Percentiles rank a stretch among this genome's conserved stretches.
phyloP scores from a whole-genome alignment of 1,284 basidiomycete species.

The Phylloboletellus chloephorus region DNA sequence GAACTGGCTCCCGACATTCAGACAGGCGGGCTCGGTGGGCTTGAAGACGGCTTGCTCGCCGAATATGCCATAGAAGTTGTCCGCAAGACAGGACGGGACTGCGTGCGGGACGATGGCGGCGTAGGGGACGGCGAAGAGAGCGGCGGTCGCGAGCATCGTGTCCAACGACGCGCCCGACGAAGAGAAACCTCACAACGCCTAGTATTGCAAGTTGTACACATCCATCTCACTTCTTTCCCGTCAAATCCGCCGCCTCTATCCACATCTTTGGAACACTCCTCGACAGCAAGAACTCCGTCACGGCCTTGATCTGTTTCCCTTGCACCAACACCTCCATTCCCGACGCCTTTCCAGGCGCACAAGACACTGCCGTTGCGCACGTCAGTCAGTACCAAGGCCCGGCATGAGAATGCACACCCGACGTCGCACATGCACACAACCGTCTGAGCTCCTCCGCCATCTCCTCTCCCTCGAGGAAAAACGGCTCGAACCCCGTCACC shows the following conservation, averaged over 20 bases:
- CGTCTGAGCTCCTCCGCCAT: conserved; percentile 77
- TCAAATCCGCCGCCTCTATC: conserved; percentile 48
- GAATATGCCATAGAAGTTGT: conserved; percentile 51
- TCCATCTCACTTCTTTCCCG: conserved; percentile 21
- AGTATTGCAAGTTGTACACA: too few relatives aligned
- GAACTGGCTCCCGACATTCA: conserved; percentile 10
- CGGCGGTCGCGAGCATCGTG: conserved; percentile 14
- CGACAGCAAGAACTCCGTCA: conserved; percentile 58
- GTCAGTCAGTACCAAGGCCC: neutral
- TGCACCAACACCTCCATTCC: conserved; percentile 74
- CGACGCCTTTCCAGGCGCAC: conserved; percentile 47
- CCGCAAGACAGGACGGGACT: conserved; percentile 42
- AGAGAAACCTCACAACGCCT: too few relatives aligned
- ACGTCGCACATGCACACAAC: conserved; percentile 72
- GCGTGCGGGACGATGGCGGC: conserved; percentile 16
- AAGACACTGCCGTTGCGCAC: conserved; percentile 42
- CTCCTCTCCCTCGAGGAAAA: conserved; percentile 60
- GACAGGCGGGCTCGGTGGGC: conserved; percentile 37
- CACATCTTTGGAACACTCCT: conserved; percentile 73
- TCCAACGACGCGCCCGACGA: too few relatives aligned
- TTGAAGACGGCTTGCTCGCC: conserved; percentile 45
- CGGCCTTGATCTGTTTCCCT: conserved; percentile 68
- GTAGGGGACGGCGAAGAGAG: conserved; percentile 26
- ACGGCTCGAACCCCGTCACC: conserved; percentile 74
- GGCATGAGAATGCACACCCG: conserved; percentile 40